A percentile compares a stretch with the other conserved stretches of the same genome.
These are phyloP conservation scores for Penicillium mononematosum DNA, from an alignment of 495 filamentous ascomycete genomes.

Conservation along the genomic window DNA sequence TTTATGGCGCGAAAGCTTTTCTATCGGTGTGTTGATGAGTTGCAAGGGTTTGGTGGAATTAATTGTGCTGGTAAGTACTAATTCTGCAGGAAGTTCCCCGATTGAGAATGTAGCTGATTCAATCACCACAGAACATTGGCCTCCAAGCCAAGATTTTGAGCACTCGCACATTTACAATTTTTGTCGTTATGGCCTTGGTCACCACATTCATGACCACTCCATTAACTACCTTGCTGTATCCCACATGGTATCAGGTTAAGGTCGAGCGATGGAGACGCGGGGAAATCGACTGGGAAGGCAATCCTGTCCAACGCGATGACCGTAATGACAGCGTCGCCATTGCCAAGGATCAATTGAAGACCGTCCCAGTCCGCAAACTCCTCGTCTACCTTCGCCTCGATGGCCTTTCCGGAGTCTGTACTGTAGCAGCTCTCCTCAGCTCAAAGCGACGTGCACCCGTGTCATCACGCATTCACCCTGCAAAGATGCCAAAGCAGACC, in stretches of 20 bases:
- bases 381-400: conserved; percentile 80
- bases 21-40: conserved; percentile 93
- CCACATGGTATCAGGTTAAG: conserved; percentile 87
- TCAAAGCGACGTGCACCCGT: conserved; percentile 21
- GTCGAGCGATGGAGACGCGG: conserved; percentile 85
- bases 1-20: conserved; percentile 89
- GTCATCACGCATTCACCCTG: conserved; percentile 48
- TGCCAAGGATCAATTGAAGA: conserved; percentile 46
- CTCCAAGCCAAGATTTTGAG: conserved; percentile 88
- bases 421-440: conserved; percentile 72
- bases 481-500: conserved; percentile 31
- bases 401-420: conserved; percentile 82
- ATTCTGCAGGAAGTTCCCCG: neutral
- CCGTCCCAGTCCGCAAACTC: conserved; percentile 44
- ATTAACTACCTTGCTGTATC: conserved; percentile 73
- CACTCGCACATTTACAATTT: conserved; percentile 89
- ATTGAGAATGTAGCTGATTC: neutral
- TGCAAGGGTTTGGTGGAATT: conserved; percentile 96
- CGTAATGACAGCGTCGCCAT: conserved; percentile 36
- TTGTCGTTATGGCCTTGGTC: conserved; percentile 95
- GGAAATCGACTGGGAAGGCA: conserved; percentile 92
- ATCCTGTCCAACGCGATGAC: conserved; percentile 44
- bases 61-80: conserved; percentile 77
- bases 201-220: conserved; percentile 93
- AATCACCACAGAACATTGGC: conserved; percentile 75